These are phyloP conservation scores for Jaltomata sinuosa DNA, from an alignment of 257 asterid species.

Conservation along the genomic window DNA sequence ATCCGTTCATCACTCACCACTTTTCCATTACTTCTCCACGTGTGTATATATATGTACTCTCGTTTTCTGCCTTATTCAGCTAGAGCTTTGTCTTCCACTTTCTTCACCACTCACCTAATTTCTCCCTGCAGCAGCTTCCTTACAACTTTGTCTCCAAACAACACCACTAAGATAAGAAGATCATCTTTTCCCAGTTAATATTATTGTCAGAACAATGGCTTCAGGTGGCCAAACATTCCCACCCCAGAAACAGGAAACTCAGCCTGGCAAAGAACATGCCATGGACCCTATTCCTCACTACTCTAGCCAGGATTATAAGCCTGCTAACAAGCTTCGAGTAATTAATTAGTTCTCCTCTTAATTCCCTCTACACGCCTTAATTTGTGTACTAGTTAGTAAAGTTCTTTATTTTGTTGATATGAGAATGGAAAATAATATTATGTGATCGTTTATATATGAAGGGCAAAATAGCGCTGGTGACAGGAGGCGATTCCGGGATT, in stretches of 20 bases:
- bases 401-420: neutral
- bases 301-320: slow-evolving; percentile 30
- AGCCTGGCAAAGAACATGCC: slow-evolving; percentile 72
- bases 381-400: neutral
- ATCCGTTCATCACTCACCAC: neutral
- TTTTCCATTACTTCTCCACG: neutral
- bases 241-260: slow-evolving; percentile 52
- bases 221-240: slow-evolving; percentile 45
- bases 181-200: neutral
- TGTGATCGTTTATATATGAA: neutral
- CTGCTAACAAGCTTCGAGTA: slow-evolving; percentile 59
- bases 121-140: neutral
- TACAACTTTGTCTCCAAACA: neutral
- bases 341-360: neutral
- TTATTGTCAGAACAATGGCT: slow-evolving; percentile 39
- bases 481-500: slow-evolving; percentile 74
- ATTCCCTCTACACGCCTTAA: neutral
- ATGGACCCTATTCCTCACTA: slow-evolving; percentile 64
- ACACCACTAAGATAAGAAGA: neutral
- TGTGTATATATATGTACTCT: neutral
- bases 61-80: neutral
- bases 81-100: neutral
- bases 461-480: slow-evolving; percentile 69
- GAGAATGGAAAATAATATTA: neutral
- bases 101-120: neutral